A percentile compares a stretch with the other conserved stretches of the same genome.
phyloP scores from a whole-genome alignment of 202 grass and related monocot genomes.

The Schoenoplectus triqueter region DNA sequence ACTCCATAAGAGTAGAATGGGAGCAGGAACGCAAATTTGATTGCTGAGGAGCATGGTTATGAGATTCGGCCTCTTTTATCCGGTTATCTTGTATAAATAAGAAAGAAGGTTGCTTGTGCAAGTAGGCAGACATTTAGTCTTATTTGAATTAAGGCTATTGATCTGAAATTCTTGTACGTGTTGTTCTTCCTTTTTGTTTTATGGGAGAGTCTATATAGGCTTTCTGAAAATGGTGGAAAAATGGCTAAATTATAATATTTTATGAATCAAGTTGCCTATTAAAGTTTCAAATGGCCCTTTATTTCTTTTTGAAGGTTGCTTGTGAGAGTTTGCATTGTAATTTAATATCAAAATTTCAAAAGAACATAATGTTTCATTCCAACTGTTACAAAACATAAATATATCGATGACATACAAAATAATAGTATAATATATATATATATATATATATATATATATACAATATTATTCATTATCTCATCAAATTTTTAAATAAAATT shows the following conservation, averaged over 20 bases:
- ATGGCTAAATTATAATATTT: conserved; percentile 44
- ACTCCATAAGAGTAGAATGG: conserved; percentile 36
- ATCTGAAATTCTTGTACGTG: conserved; percentile 44
- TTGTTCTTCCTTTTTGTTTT: conserved; percentile 39
- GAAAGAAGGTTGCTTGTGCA: conserved; percentile 35
- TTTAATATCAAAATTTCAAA: not conserved
- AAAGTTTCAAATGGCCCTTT: not conserved
- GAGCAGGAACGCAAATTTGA: not conserved
- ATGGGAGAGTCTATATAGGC: conserved; percentile 28
- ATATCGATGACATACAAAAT: too few species aligned
- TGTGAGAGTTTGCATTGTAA: not conserved
- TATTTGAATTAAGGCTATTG: conserved; percentile 31
- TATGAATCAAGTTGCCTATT: conserved; percentile 33
- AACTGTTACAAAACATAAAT: too few species aligned
- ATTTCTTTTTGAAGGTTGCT: not conserved
- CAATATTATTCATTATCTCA: too few species aligned
- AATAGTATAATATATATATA: too few species aligned
- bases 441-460: too few species aligned
- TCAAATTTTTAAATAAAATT: too few species aligned
- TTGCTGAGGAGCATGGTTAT: conserved; percentile 21
- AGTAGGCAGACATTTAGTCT: conserved; percentile 41
- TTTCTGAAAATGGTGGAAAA: conserved; percentile 37
- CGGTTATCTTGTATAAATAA: conserved; percentile 42
- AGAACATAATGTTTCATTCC: too few species aligned
- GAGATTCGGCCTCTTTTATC: conserved; percentile 11